Evolutionary conservation across 1,284 basidiomycete genomes (phyloP).

Genomic region (Mixia osmundae): DNA sequence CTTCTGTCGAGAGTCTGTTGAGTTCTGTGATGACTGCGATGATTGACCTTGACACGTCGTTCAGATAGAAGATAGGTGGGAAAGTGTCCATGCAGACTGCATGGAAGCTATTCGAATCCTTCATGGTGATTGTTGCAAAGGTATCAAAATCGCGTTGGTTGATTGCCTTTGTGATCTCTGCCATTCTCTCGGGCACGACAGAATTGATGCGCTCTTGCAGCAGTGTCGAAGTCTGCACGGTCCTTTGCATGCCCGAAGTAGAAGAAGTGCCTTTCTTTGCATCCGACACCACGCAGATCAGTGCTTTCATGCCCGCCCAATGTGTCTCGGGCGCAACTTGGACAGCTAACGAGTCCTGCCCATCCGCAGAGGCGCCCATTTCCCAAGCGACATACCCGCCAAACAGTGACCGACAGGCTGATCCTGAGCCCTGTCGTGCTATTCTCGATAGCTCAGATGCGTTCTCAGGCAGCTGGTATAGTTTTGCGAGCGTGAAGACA

Average conservation of each 20-base stretch:
- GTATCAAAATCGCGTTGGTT: constrained; percentile 53
- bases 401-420: constrained; percentile 88
- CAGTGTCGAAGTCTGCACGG: constrained; percentile 71
- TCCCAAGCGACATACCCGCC: constrained; percentile 97
- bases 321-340: constrained; percentile 63
- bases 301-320: constrained; percentile 88
- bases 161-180: constrained; percentile 57
- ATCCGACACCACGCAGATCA: constrained; percentile 92
- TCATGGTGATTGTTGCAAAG: constrained; percentile 84
- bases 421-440: constrained; percentile 89
- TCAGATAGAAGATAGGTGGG: constrained; percentile 98
- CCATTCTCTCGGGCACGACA: constrained; percentile 76
- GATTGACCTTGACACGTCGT: constrained; percentile 73
- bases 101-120: constrained; percentile 95
- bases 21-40: constrained; percentile 73
- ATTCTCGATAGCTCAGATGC: constrained; percentile 55
- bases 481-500: constrained; percentile 60
- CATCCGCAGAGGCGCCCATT: constrained; percentile 41
- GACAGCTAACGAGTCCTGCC: constrained; percentile 67
- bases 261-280: constrained; percentile 91
- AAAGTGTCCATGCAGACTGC: constrained; percentile 88
- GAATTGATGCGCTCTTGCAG: constrained; percentile 69
- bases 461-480: constrained; percentile 54
- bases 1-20: constrained; percentile 52
- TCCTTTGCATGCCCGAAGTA: constrained; percentile 90